Base-by-base conservation (phyloP, 1,284 basidiomycete genomes). In the Omphalotus olearius region DNA sequence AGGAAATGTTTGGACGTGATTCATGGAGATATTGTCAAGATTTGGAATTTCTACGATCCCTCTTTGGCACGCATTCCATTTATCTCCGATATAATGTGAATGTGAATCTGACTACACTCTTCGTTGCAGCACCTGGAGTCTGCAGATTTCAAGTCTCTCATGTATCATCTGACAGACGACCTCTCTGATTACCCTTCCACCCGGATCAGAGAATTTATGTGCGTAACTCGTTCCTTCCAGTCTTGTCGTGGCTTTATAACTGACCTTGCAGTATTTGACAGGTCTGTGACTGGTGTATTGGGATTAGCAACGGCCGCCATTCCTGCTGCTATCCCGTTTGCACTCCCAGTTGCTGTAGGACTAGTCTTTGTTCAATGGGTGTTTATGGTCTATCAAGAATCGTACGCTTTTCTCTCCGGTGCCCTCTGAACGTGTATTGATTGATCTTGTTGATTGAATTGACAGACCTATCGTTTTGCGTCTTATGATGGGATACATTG, bases 31-130 rank as follows among this genome's bases (percentile, higher is more conserved):
- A 62, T 65, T 42, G 50, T 65, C 25, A 45, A 37, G 4, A 53
- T 62, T 26, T 66, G 64, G 64, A 58, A 58, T 36, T 61, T 66
- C 48, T 38, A 60, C 30, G 64, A 66, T 54, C 58, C 61, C 2
- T 30, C 58, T 1, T 42, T 45, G 35, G 62, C 60, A 18, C 28
- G 57, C 11, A 14, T 18, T 28, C 14, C 25, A 23, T 23, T 39
- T 45, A 18, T 6, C 18, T 16, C 23, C 35, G 14, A 23, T 23
- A 23, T 5, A n/a, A 13, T 6, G 30, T 44, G n/a, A 42, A 25
- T n/a, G 7, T 11, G 33, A 18, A 28, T 18, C 36, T 43, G 28
- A 42, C 11, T 3, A 5, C 38, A 16, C 6, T 26, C 16, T 43
- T 13, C 30, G 30, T 4, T 10, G 13, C 30, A 65, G 63, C 56